Base-by-base conservation (phyloP, 2,329 filamentous ascomycete species). In the Akanthomyces dipterigenus region DNA sequence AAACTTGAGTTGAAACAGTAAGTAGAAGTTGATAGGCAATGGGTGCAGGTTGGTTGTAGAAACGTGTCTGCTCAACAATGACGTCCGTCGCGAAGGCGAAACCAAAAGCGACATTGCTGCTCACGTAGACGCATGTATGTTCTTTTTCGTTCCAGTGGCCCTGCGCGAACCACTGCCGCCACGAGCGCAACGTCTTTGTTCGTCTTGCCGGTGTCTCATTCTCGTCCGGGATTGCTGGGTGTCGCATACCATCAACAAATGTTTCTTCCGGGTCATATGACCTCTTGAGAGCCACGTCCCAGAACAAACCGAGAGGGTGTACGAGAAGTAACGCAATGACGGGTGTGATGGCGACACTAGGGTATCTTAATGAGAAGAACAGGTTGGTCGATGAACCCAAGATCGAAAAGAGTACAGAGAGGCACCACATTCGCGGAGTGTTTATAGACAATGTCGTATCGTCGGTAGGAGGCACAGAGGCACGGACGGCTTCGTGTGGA, bases 51-150 rank as follows among this genome's bases (percentile, higher is more conserved):
- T 96, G 91, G 59, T 91, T 87, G 75, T 96, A 96, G 73, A 96
- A 96, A 64, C 90, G 86, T 28, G 90, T 91, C 76, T 96, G 91
- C 72, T 96, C 91, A 58, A 96, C 90, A 67, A 96, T 95, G 63
- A 95, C 88, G 76, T 95, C 90, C 31, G 91, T 95, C 8, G 90
- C 90, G 74, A 95, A 95, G 28, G 91, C 90, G 74, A 95, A 95
- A 2, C 90, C 91, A 71, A 95, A 95, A 22, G 90, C 91, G 46
- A 95, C 90, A 70, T 95, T 95, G 75, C 90, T 93, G 78, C 88
- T 91, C 67, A 95, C 91, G 68, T 95, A 95, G 56, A 95, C 90
- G 70, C 90, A 95, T 46, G 88, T 90, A 72, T 95, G 91, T 72
- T 95, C 90, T 72, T 95, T 95, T 70, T 92, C 88, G 70, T 95